Percentiles rank a stretch among this genome's conserved stretches.
Evolutionary conservation across 2,329 filamentous ascomycete genomes (phyloP).

Genomic region (Epichloe hybrida): DNA sequence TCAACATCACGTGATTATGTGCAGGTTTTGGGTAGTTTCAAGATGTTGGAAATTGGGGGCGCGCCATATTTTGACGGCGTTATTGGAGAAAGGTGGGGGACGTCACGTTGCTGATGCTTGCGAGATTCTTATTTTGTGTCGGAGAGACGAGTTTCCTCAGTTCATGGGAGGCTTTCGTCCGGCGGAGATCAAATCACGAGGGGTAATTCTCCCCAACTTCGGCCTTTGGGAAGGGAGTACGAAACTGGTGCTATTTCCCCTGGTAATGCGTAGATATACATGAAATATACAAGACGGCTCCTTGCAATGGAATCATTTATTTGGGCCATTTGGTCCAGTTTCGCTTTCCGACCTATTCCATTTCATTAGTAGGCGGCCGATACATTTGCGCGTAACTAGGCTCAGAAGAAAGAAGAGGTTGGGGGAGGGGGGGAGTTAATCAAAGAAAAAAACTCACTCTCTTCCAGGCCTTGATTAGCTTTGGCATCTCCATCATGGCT

Average conservation of each 20-base stretch:
- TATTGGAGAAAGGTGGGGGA: too few relatives aligned
- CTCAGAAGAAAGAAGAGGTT: background rate
- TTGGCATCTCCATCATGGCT: conserved; percentile 91
- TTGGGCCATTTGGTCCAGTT: conserved; percentile 46
- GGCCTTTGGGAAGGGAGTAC: background rate
- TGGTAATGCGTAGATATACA: conserved; percentile 21
- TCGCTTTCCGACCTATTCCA: conserved; percentile 34
- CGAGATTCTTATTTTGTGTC: too few relatives aligned
- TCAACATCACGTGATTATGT: conserved; percentile 6
- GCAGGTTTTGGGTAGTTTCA: background rate
- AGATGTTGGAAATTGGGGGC: background rate
- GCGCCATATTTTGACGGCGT: too few relatives aligned
- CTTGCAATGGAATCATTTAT: conserved; percentile 20
- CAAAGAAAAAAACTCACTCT: conserved; percentile 44
- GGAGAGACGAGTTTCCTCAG: too few relatives aligned
- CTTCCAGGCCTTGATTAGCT: conserved; percentile 86
- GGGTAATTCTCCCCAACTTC: too few relatives aligned
- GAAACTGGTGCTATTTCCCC: background rate
- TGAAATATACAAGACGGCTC: conserved; percentile 16
- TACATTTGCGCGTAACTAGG: background rate
- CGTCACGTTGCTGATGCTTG: too few relatives aligned
- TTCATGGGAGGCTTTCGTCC: too few relatives aligned
- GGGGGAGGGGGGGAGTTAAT: background rate
- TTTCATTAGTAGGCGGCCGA: conserved; percentile 18
- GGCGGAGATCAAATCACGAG: too few relatives aligned